Evolutionary conservation across 108 stramenopile genomes (phyloP), one percentile per base, ranked within the genome.

Genomic region (Cylindrotheca fusiformis): DNA sequence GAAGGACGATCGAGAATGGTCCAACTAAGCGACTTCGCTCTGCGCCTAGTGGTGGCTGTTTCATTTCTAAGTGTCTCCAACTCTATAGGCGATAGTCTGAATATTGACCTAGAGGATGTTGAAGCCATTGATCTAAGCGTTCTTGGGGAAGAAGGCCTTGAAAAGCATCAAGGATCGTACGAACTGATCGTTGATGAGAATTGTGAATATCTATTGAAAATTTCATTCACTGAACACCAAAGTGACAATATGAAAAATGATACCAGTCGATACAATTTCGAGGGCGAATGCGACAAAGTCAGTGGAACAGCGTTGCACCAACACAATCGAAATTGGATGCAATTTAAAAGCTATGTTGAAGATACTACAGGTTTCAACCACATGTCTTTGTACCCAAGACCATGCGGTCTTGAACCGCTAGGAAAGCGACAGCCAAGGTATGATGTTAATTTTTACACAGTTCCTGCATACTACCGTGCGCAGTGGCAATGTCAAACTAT

Each of bases 341-440:
- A 52, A 26, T 59, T 72, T 52, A 60, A 60, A 4, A 22, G 22
- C 5, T 65, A 72, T 46, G 56, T 65, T 1, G 52, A 36, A 29
- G 57, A 72, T 31, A 59, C 71, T 21, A 72, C 71, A n/a, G 71
- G 71, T 30, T 72, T 72, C 33, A 51, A 72, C 52, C 71, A 72
- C 51, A 14, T 64, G 19, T 72, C 71, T 18, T 22, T 72, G 4
- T 54, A 65, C 17, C 63, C 54, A 54, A 48, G 48, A 45, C 71
- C 71, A 4, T 72, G 71, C 52, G 71, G 71, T 24, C 19, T 49
- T 2, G 46, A 31, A 14, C 71, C 71, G 1, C 41, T 32, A 19
- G 63, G 63, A 0, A 47, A 32, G 14, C 41, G 47, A 44, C 30
- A 51, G 20, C 48, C 71, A 2, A 50, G 71, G 3, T 72, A 57